Evolutionary conservation across 352 stramenopile species (phyloP), one percentile per base, ranked within the genome.

Genomic region (Globisporangium splendens): DNA sequence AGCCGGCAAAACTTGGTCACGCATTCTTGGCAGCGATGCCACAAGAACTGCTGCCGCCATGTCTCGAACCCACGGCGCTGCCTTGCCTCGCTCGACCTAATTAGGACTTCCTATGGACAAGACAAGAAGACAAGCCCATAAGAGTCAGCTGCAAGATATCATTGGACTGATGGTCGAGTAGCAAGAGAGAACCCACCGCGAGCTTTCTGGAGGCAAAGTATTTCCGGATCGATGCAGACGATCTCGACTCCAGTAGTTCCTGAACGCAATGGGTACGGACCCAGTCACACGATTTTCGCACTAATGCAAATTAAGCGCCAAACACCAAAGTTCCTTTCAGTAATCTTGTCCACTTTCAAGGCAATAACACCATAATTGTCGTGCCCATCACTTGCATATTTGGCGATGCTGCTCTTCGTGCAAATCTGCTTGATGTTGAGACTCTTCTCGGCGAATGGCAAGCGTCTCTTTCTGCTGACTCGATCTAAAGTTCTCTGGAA

Each of bases 241-340:
- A 51, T 13, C 21, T 46, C 61, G 49, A 53, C 42, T 20, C 55
- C 2, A 72, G 21, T 28, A 88, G 51, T 18, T 85, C 74, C 24
- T 85, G 63, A 8, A 73, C 50, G 54, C 80, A 91, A 41, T 86
- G 62, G 18, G 77, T 68, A 41, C 69, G 76, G 6, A 82, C 65
- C 70, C 74, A 91, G 21, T 75, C 54, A 7, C 66, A 59, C 0
- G 65, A 68, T 18, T 53, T 14, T 14, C 38, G 18, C 13, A 70
- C 62, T 66, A 41, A 15, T 12, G n/a, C n/a, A n/a, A n/a, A n/a
- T n/a, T n/a, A n/a, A 24, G 42, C n/a, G 50, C 47, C 4, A 54
- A 35, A 5, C 17, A 61, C n/a, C 21, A 24, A 31, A 5, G 24
- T 5, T 6, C 5, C 5, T 31, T 31, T 5, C 24, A 31, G 5